These are phyloP conservation scores for Saprolegnia diclina DNA, from an alignment of 352 stramenopile genomes.

Conservation along the genomic window DNA sequence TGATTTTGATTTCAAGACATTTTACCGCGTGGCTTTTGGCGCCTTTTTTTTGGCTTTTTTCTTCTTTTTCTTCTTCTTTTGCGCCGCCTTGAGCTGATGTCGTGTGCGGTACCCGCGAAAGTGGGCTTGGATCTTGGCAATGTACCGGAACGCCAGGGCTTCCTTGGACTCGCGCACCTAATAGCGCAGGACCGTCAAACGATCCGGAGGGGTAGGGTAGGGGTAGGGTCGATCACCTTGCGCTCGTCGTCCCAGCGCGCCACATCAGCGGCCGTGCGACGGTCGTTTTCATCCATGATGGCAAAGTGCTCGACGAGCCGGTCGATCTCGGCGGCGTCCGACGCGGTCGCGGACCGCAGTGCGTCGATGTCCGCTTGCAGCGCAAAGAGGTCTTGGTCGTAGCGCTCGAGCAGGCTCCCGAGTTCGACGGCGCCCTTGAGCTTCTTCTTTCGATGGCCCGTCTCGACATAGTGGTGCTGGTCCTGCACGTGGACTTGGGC, in stretches of 20 bases:
- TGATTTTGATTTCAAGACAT: not conserved
- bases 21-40: not conserved
- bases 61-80: constrained; percentile 36
- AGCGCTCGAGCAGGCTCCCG: constrained; percentile 40
- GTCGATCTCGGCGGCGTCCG: constrained; percentile 33
- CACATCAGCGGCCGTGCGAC: constrained; percentile 34
- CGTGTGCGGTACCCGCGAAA: constrained; percentile 58
- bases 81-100: constrained; percentile 33
- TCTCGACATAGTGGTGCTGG: constrained; percentile 39
- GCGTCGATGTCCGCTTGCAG: constrained; percentile 42
- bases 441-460: constrained; percentile 48
- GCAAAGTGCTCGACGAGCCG: constrained; percentile 41
- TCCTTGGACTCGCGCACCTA: constrained; percentile 17
- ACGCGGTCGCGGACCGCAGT: constrained; percentile 32
- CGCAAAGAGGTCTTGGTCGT: constrained; percentile 44
- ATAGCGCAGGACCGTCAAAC: not conserved
- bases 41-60: constrained; percentile 1
- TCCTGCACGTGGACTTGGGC: constrained; percentile 36
- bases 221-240: constrained; percentile 29
- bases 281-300: constrained; percentile 50
- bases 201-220: not conserved
- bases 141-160: constrained; percentile 34
- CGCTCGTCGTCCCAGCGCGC: constrained; percentile 35
- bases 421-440: constrained; percentile 38
- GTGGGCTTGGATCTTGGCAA: constrained; percentile 49